Evolutionary conservation across 2,329 filamentous ascomycete genomes (phyloP), one percentile per base, ranked within the genome.

Genomic region (Colletotrichum lini): DNA sequence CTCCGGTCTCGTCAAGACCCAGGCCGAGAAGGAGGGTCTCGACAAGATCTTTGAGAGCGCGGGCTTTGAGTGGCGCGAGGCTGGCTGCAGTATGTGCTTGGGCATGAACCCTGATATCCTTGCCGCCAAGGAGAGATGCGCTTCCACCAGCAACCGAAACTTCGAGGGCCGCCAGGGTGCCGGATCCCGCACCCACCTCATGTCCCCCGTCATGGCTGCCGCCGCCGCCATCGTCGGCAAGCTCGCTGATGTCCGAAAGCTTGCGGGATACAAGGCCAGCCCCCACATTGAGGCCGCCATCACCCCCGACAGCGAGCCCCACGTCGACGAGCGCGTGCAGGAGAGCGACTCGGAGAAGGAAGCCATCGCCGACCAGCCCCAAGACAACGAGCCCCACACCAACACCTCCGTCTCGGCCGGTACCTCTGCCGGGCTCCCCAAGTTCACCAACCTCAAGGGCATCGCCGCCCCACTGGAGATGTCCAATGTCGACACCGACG

Each of bases 81-180:
- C 96, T 75, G 96, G 96, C 60, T 99, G 96, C 89, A 97, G 94
- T 73, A 99, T 99, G 96, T 98, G 96, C 81, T 89, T 99, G 66
- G 96, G 96, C 80, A 99, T 99, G 96, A 99, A 99, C 86, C 96
- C 96, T 0, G 96, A 99, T 81, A 98, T 99, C 74, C 89, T 98
- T 57, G 91, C 95, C 2, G 95, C 96, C 65, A 90, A 93, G 81
- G 96, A 99, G 84, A 92, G 96, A 78, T 98, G 96, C 80, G 96
- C 96, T 52, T 96, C 93, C 79, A 98, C 96, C 60, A 97, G 94
- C 73, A 98, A 98, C 85, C 93, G 96, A 77, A 98, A 98, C 84
- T 98, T 98, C 76, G 96, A 98, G 82, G 96, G 96, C 73, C 92
- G 96, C 74, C 96, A 99, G 84, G 96, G 96, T 79, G 95, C 96